phyloP scores from a whole-genome alignment of 2,329 filamentous ascomycete species.

The Trichoderma pleuroti region DNA sequence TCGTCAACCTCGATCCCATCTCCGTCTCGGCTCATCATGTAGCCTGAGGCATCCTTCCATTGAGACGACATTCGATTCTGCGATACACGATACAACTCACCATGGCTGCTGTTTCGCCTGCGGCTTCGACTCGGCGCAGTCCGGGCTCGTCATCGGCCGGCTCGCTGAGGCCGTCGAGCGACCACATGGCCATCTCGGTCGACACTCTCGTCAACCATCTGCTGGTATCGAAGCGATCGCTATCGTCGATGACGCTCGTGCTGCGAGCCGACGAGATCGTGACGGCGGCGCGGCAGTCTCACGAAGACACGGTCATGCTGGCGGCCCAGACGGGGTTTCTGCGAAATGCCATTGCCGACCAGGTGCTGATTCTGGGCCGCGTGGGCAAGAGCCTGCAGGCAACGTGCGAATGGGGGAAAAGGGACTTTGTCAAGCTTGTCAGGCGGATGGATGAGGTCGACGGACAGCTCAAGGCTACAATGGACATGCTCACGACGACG shows the following conservation, averaged over 20 bases:
- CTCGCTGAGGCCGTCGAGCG: conserved; percentile 33
- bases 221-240: conserved; percentile 79
- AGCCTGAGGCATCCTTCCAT: neutral
- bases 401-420: conserved; percentile 56
- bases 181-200: conserved; percentile 42
- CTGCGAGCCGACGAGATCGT: conserved; percentile 85
- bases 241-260: conserved; percentile 78
- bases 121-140: conserved; percentile 36
- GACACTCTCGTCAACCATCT: conserved; percentile 81
- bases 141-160: conserved; percentile 34
- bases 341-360: conserved; percentile 56
- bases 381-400: conserved; percentile 50
- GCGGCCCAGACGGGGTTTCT: conserved; percentile 67
- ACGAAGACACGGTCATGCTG: conserved; percentile 76
- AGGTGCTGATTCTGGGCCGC: conserved; percentile 50
- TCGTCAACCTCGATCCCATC: neutral
- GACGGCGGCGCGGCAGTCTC: conserved; percentile 65
- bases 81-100: neutral
- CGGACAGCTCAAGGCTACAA: conserved; percentile 60
- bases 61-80: neutral
- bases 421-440: conserved; percentile 60
- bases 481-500: conserved; percentile 61
- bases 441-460: conserved; percentile 65
- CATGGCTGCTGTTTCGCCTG: conserved; percentile 34
- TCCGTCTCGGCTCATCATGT: neutral